Conservation (phyloP, 805 yeast genomes). For the Candida dajiaensis region DNA sequence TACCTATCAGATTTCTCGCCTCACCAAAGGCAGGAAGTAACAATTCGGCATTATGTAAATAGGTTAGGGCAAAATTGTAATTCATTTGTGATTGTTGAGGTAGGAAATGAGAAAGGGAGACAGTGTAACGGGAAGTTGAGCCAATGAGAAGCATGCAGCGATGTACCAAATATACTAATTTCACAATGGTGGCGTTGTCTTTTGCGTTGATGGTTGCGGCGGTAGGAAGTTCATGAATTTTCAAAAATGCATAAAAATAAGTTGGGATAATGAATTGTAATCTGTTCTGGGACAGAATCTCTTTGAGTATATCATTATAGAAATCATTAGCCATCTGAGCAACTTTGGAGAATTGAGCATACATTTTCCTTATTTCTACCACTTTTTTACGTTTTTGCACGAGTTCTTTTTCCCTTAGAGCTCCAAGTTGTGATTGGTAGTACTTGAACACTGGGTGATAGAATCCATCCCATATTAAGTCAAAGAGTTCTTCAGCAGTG, state of each 20-base stretch:
- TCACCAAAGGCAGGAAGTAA: constrained; percentile 66
- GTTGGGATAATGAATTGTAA: constrained; percentile 23
- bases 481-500: constrained; percentile 34
- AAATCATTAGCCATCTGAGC: constrained; percentile 41
- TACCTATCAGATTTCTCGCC: constrained; percentile 55
- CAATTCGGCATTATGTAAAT: constrained; percentile 47
- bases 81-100: constrained; percentile 34
- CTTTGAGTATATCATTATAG: constrained; percentile 37
- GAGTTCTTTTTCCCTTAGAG: constrained; percentile 14
- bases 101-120: constrained; percentile 27
- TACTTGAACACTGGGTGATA: constrained; percentile 60
- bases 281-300: constrained; percentile 34
- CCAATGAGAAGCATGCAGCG: constrained; percentile 50
- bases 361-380: constrained; percentile 53
- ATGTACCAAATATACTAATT: constrained; percentile 39
- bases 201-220: constrained; percentile 8
- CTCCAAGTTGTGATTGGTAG: constrained; percentile 23
- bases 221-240: background rate
- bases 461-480: constrained; percentile 52
- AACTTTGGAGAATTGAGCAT: constrained; percentile 45
- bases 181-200: constrained; percentile 12
- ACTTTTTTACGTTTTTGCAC: constrained; percentile 17
- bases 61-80: constrained; percentile 38
- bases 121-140: constrained; percentile 51
- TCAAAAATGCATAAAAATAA: constrained; percentile 11